These are phyloP conservation scores for Discostella stelligera DNA, from an alignment of 352 stramenopile genomes.

Conservation along the genomic window DNA sequence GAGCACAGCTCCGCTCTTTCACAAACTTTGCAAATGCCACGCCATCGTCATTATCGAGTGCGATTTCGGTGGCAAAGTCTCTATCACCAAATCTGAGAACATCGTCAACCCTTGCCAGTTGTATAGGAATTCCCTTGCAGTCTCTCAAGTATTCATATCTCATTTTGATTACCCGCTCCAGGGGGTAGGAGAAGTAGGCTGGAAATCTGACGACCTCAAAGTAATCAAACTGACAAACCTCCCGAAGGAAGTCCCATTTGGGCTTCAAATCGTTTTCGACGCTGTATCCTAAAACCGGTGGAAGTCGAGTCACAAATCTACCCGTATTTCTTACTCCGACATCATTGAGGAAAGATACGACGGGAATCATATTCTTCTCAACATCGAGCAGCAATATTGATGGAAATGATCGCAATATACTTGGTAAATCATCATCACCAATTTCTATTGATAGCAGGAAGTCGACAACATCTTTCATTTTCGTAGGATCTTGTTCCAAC, in stretches of 20 bases:
- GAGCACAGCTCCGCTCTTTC: constrained; percentile 27
- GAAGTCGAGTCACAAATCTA: constrained; percentile 64
- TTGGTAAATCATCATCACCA: constrained; percentile 42
- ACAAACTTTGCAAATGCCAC: constrained; percentile 54
- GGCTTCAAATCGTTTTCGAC: constrained; percentile 65
- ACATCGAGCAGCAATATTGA: constrained; percentile 55
- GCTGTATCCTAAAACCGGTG: constrained; percentile 71
- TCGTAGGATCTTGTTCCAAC: constrained; percentile 47
- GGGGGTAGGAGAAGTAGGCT: constrained; percentile 76
- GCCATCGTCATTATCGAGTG: constrained; percentile 58
- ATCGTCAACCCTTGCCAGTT: constrained; percentile 57
- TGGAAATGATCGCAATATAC: constrained; percentile 69
- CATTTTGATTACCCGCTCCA: constrained; percentile 65
- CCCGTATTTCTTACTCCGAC: constrained; percentile 68
- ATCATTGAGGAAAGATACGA: constrained; percentile 56
- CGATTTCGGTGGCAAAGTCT: constrained; percentile 68
- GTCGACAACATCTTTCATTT: constrained; percentile 51
- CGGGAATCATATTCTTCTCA: constrained; percentile 57
- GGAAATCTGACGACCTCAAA: constrained; percentile 70
- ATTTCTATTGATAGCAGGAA: constrained; percentile 54
- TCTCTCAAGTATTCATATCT: constrained; percentile 64
- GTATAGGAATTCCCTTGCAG: constrained; percentile 52
- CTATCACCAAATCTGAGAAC: constrained; percentile 69
- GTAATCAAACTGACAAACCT: constrained; percentile 54
- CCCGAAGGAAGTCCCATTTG: constrained; percentile 70